Conservation (phyloP, 257 asterid genomes). For the Avicennia marina region DNA sequence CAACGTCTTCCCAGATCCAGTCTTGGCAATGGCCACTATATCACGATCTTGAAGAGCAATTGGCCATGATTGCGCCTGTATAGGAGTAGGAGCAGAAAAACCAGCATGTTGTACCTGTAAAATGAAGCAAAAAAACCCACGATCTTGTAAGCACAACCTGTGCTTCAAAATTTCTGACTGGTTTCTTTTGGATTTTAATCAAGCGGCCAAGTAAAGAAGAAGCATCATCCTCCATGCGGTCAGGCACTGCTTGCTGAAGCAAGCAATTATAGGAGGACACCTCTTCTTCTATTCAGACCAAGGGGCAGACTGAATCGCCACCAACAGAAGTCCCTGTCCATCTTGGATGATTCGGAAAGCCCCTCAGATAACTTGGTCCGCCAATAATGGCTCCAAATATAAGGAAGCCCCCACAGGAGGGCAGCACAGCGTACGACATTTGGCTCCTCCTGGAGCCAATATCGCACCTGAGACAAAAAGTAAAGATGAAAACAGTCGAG, state of each 20-base stretch:
- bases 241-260: constrained; percentile 67
- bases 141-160: constrained; percentile 38
- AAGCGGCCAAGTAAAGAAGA: constrained; percentile 71
- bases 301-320: constrained; percentile 70
- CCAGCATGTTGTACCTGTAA: constrained; percentile 90
- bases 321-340: constrained; percentile 75
- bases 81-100: constrained; percentile 94
- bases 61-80: constrained; percentile 99
- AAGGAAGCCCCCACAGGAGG: constrained; percentile 68
- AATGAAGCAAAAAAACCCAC: constrained; percentile 37
- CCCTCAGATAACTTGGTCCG: constrained; percentile 80
- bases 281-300: constrained; percentile 75
- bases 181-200: constrained; percentile 34
- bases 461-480: constrained; percentile 98
- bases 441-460: constrained; percentile 99
- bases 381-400: constrained; percentile 73
- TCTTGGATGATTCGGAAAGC: constrained; percentile 78
- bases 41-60: constrained; percentile 89
- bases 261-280: constrained; percentile 79
- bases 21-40: constrained; percentile 98
- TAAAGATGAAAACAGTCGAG: constrained; percentile 43
- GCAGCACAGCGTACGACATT: constrained; percentile 92
- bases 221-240: constrained; percentile 66
- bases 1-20: constrained; percentile 96
- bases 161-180: constrained; percentile 34